These are phyloP conservation scores for Vigna hirtella DNA, from an alignment of 306 rosid genomes.

Conservation along the genomic window DNA sequence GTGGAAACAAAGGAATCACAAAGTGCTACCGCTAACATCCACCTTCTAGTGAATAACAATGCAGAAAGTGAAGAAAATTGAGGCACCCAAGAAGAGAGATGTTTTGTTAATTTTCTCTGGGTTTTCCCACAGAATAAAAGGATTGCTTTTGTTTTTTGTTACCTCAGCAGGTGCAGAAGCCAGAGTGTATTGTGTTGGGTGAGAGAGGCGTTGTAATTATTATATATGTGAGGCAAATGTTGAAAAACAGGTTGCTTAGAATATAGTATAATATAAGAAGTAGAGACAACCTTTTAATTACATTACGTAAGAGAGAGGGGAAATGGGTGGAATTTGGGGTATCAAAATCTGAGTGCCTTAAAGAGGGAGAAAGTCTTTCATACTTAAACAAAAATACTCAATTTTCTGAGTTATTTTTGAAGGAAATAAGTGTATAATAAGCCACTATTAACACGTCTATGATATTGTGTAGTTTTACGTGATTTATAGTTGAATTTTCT, in stretches of 20 bases:
- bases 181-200: slow-evolving; percentile 37
- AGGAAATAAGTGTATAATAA: no score
- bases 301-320: slow-evolving; percentile 52
- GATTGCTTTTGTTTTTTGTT: slow-evolving; percentile 48
- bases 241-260: slow-evolving; percentile 50
- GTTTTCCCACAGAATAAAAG: slow-evolving; percentile 50
- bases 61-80: slow-evolving; percentile 50
- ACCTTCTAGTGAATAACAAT: slow-evolving; percentile 46
- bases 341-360: slow-evolving; percentile 9
- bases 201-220: slow-evolving; percentile 41
- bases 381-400: background rate
- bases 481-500: background rate
- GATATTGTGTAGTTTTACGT: background rate
- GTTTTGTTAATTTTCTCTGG: slow-evolving; percentile 44
- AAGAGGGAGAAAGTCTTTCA: background rate
- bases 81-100: slow-evolving; percentile 68
- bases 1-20: slow-evolving; percentile 53
- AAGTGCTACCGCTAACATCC: slow-evolving; percentile 48
- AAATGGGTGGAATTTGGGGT: slow-evolving; percentile 30
- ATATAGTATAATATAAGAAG: slow-evolving; percentile 37
- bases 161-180: slow-evolving; percentile 47
- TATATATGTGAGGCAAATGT: slow-evolving; percentile 41
- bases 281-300: slow-evolving; percentile 46
- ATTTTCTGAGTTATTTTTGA: no score
- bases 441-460: background rate